Conservation (phyloP, 1,284 basidiomycete genomes). For the Rhodotorula sp. region DNA sequence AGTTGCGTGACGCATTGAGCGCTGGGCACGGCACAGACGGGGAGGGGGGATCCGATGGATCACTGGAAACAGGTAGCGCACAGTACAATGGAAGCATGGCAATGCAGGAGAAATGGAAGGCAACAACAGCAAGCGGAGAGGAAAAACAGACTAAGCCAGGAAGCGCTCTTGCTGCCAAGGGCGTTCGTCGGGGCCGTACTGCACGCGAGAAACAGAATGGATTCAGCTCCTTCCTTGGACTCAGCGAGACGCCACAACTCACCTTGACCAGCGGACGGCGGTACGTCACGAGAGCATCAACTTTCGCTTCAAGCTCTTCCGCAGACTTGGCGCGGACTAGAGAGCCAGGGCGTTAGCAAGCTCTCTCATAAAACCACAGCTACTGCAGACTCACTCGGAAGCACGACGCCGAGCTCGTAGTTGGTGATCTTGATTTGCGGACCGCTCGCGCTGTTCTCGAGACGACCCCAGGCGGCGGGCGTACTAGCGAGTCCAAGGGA, state of each 20-base stretch:
- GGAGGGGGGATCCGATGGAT: too few relatives aligned
- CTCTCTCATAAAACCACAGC: too few relatives aligned
- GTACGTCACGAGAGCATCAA: conserved; percentile 30
- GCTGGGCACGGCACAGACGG: too few relatives aligned
- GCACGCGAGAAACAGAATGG: background rate
- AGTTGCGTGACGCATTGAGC: background rate
- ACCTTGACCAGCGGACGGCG: conserved; percentile 24
- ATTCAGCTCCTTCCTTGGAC: too few relatives aligned
- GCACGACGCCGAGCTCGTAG: conserved; percentile 36
- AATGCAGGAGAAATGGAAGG: background rate
- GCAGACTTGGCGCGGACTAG: conserved; percentile 27
- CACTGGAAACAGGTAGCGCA: too few relatives aligned
- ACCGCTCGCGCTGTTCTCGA: conserved; percentile 13
- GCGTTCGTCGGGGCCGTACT: conserved; percentile 17
- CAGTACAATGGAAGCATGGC: too few relatives aligned
- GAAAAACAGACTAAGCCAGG: background rate
- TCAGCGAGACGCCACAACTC: background rate
- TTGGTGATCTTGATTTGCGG: conserved; percentile 28
- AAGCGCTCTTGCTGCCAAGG: conserved; percentile 36
- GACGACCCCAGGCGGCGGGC: conserved; percentile 33
- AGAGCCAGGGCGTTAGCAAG: too few relatives aligned
- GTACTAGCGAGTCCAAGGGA: conserved; percentile 11
- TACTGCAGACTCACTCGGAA: conserved; percentile 12
- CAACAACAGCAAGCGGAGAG: background rate
- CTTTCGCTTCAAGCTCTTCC: conserved; percentile 28